Conservation (phyloP, 2,329 filamentous ascomycete genomes). For the Penicillium crustosum region DNA sequence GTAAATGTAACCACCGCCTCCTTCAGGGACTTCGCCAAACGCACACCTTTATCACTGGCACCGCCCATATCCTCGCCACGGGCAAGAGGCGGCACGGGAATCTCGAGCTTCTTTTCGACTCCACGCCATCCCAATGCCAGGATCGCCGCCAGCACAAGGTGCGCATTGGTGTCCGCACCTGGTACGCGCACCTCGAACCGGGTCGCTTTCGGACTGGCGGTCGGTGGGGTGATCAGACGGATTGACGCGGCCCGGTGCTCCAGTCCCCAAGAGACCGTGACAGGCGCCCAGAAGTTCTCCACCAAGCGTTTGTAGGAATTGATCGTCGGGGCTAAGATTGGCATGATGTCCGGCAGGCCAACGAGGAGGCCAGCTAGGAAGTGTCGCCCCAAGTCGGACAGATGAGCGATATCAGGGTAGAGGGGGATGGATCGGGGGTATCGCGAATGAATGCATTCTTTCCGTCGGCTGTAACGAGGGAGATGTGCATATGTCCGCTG, state of each 20-base stretch:
- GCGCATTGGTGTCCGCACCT: conserved; percentile 90
- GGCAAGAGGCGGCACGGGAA: conserved; percentile 77
- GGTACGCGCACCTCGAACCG: conserved; percentile 90
- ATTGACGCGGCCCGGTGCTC: conserved; percentile 93
- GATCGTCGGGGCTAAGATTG: conserved; percentile 85
- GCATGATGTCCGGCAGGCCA: conserved; percentile 93
- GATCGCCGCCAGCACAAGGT: conserved; percentile 82
- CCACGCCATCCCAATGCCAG: conserved; percentile 87
- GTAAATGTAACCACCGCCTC: conserved; percentile 81
- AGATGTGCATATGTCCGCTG: conserved; percentile 93
- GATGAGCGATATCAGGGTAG: conserved; percentile 72
- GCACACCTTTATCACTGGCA: conserved; percentile 66
- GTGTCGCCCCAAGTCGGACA: conserved; percentile 86
- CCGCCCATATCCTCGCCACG: conserved; percentile 82
- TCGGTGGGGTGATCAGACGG: conserved; percentile 84
- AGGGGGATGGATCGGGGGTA: conserved; percentile 64
- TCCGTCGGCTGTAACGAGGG: conserved; percentile 74
- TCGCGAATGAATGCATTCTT: conserved; percentile 82
- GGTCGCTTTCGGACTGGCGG: conserved; percentile 78
- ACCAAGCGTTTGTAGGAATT: conserved; percentile 98
- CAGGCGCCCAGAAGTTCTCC: conserved; percentile 98
- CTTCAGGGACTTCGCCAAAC: conserved; percentile 79
- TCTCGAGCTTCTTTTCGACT: conserved; percentile 85
- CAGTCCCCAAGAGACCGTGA: conserved; percentile 94
- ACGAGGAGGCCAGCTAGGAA: conserved; percentile 89